Percentiles rank a stretch among this genome's conserved stretches.
Conservation (phyloP, 306 rosid genomes). For the Vigna hirtella region DNA sequence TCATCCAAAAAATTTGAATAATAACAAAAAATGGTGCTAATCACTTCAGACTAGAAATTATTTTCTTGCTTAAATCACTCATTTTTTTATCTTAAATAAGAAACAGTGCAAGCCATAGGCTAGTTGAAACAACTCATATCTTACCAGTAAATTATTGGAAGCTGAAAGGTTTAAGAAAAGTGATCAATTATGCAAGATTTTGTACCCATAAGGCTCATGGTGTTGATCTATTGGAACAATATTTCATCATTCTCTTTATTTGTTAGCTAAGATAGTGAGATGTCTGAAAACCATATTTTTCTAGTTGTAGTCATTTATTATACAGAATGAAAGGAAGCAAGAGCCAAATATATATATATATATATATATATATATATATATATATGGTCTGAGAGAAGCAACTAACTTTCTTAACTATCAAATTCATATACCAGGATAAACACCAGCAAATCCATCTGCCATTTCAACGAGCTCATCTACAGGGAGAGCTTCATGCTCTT, state of each 20-base stretch:
- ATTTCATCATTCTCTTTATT: constrained; percentile 7
- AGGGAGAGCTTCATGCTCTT: constrained; percentile 78
- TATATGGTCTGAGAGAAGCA: constrained; percentile 27
- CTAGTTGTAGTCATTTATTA: constrained; percentile 21
- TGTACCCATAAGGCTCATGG: background rate
- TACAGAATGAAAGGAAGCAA: constrained; percentile 8
- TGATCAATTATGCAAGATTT: constrained; percentile 11
- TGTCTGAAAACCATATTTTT: constrained; percentile 13
- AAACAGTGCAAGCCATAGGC: background rate
- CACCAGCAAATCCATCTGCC: constrained; percentile 96
- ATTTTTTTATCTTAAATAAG: background rate
- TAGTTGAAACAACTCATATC: background rate
- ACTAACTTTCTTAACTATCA: constrained; percentile 19
- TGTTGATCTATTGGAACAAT: constrained; percentile 23
- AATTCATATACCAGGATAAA: constrained; percentile 72
- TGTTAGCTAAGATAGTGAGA: constrained; percentile 8
- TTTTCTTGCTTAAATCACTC: constrained; percentile 15
- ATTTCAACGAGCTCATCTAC: constrained; percentile 83
- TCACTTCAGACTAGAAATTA: background rate
- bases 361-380: constrained; percentile 23
- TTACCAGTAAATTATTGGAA: constrained; percentile 6
- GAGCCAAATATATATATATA: constrained; percentile 16
- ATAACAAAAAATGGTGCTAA: constrained; percentile 14
- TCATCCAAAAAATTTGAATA: background rate
- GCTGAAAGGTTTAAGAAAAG: constrained; percentile 3